Conservation (phyloP, 2,329 filamentous ascomycete species). For the Fusarium sp. region DNA sequence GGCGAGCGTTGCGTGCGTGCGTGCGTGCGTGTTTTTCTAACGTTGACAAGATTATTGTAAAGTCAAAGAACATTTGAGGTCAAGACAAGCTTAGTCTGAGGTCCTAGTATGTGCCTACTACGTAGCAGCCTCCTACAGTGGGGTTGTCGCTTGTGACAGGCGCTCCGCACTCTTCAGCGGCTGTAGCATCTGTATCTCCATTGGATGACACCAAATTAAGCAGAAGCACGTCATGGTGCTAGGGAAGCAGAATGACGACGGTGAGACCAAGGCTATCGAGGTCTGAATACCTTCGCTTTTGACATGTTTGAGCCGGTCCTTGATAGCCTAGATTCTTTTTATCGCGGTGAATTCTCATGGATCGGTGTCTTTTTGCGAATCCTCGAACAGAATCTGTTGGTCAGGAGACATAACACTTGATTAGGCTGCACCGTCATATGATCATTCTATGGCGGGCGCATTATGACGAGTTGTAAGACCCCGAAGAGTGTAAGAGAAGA, state of each 20-base stretch:
- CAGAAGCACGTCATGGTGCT: slow-evolving; percentile 1
- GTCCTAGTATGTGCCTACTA: not conserved
- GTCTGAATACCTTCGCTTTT: slow-evolving; percentile 8
- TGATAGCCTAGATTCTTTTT: not conserved
- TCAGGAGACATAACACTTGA: not conserved
- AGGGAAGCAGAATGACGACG: not conserved
- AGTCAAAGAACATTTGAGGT: slow-evolving; percentile 7
- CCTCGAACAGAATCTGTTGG: not conserved
- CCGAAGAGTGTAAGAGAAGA: not conserved
- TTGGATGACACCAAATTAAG: slow-evolving; percentile 19
- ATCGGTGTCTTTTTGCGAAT: not conserved
- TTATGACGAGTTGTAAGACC: not conserved
- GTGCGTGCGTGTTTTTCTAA: not conserved
- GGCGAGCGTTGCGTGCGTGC: not conserved
- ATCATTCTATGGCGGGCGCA: not conserved
- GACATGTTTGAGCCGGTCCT: no score
- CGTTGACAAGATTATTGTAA: not conserved
- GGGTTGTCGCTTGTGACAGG: slow-evolving; percentile 4
- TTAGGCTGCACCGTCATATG: slow-evolving; percentile 2
- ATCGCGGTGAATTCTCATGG: not conserved
- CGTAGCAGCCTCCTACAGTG: not conserved
- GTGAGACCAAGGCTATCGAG: not conserved
- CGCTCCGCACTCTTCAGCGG: not conserved
- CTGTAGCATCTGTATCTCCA: not conserved
- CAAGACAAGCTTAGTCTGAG: slow-evolving; percentile 6